phyloP scores from a whole-genome alignment of 768 basidiomycete genomes.

The Termitomyces sp. region DNA sequence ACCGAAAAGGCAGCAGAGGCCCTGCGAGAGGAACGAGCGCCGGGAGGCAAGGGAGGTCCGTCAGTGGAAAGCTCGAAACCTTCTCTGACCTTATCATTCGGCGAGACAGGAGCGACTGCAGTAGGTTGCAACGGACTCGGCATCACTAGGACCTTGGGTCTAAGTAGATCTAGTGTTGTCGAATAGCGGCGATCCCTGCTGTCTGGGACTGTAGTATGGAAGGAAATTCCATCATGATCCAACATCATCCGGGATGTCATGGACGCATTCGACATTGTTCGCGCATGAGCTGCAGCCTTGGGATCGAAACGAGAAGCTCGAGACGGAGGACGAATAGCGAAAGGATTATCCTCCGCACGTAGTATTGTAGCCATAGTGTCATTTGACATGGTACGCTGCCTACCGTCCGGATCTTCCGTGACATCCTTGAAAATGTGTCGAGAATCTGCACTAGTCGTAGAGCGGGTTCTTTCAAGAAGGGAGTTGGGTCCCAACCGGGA shows the following conservation, averaged over 20 bases:
- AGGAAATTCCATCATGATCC: constrained; percentile 46
- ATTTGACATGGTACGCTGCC: constrained; percentile 30
- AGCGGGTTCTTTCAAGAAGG: constrained; percentile 40
- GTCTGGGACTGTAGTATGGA: constrained; percentile 33
- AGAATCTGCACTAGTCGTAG: constrained; percentile 47
- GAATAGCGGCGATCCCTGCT: constrained; percentile 58
- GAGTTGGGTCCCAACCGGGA: constrained; percentile 12
- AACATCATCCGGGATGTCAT: constrained; percentile 59
- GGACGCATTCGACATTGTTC: constrained; percentile 61
- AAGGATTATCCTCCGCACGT: constrained; percentile 54
- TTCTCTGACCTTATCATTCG: constrained; percentile 33
- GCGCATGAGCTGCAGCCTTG: constrained; percentile 54
- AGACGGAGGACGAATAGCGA: constrained; percentile 61
- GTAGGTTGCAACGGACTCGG: constrained; percentile 74
- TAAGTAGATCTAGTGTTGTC: constrained; percentile 70
- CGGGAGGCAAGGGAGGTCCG: constrained; percentile 74
- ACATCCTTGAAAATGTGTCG: constrained; percentile 35
- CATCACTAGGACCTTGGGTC: constrained; percentile 94
- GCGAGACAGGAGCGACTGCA: constrained; percentile 26
- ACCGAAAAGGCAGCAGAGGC: constrained; percentile 33
- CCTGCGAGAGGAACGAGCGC: constrained; percentile 54
- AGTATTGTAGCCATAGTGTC: constrained; percentile 40
- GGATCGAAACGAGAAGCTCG: constrained; percentile 77
- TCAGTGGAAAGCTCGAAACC: constrained; percentile 65
- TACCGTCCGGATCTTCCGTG: constrained; percentile 15